Evolutionary conservation across 1,284 basidiomycete species (phyloP), one percentile per base, ranked within the genome.

Genomic region (Ustilago nuda): DNA sequence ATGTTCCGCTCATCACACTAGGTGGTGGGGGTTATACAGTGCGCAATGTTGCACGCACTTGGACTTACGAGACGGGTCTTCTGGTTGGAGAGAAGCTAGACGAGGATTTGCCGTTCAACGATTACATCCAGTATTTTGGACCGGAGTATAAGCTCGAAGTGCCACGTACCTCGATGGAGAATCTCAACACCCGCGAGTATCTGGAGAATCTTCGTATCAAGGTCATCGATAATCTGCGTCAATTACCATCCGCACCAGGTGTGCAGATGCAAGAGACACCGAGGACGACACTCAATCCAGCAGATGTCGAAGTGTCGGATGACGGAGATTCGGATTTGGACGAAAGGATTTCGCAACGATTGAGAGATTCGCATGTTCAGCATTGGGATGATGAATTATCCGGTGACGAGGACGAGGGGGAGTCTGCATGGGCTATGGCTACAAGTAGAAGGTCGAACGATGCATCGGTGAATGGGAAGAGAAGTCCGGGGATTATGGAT

Each of bases 91-190:
- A 93, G 54, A 92, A 95, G 83, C 92, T 98, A 61, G 90, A 93
- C 76, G 90, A 90, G 41, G 79, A 86, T 46, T 56, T 99, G 72
- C 96, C 96, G 0, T 98, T 93, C 91, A 97, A 94, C 86, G 92
- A 95, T 81, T 98, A 95, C 86, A 94, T 98, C 85, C 95, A 98
- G 86, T 99, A 95, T 91, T 99, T 95, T 86, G 96, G 95, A 0
- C 97, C 97, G 13, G 89, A 95, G 66, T 99, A 96, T 87, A 90
- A 95, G 78, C 89, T 99, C 35, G 94, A 98, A 82, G 95, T 99
- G 3, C 89, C 92, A 11, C 89, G 89, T 67, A 98, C 92, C 77
- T 98, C 98, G 84, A 94, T 97, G 92, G 95, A 97, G 72, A 94
- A 99, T 85, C 87, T 93, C 82, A 99, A 99, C 85, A 87, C 92